Base-by-base conservation (phyloP, 1,284 basidiomycete genomes). In the Cryptococcus jaspeensis region DNA sequence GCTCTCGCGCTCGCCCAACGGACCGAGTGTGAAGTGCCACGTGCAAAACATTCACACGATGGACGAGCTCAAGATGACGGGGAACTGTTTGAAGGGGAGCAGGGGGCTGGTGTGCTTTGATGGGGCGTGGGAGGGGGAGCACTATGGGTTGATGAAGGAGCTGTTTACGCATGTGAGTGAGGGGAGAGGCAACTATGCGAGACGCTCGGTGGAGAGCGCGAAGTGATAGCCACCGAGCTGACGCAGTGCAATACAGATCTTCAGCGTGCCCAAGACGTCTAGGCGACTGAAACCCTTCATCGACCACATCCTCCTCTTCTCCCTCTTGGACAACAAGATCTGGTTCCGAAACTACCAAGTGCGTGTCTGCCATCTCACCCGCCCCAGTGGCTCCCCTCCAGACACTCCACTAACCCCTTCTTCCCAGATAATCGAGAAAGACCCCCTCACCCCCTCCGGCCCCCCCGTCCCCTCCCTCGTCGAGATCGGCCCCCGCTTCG, bases 291-390 rank as follows among this genome's bases (percentile, higher is more conserved):
- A 99, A 77, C 96, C 96, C 1, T 99, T 99, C 79, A 86, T 99
- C 67, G 96, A 99, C 79, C 96, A 99, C 73, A 87, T 99, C 70
- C 84, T 99, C 62, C 91, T 92, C 44, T 99, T 99, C 78, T 96
- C 93, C 20, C 84, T 99, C 52, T 83, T 96, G 42, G 96, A 99
- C 81, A 85, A 85, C 74, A 98, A 97, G 76, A 92, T 99, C 64
- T 99, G 96, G 96, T 98, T 99, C 83, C 86, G 96, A 64, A 98
- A 98, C 79, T 99, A 90, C 81, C 95, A 99, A 83, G 90, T 89
- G 38, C 62, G 79, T 74, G 20, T 15, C 39, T 32, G 16, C n/a
- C 11, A 25, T 32, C 20, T 23, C 18, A 13, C 37, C 6, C 13
- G 5, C 32, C 41, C 18, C 20, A 13, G 20, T 44, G 13, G n/a